Percentiles rank a stretch among this genome's conserved stretches.
Conservation (phyloP, 352 stramenopile species). For the Pilasporangium apinafurcum region DNA sequence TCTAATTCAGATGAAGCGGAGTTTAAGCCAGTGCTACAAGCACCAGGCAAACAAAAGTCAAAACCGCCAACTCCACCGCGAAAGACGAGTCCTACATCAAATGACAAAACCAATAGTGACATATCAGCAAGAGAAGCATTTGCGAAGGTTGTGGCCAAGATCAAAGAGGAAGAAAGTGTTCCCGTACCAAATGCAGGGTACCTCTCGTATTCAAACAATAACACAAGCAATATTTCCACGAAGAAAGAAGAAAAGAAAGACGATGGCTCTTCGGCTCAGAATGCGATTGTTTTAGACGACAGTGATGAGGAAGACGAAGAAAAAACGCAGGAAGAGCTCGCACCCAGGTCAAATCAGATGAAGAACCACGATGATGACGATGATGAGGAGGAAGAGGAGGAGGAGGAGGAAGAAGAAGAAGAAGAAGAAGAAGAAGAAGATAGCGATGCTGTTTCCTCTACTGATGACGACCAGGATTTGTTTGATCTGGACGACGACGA, state of each 20-base stretch:
- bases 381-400: slow-evolving; percentile 14
- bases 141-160: slow-evolving; percentile 18
- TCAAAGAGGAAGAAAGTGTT: slow-evolving; percentile 14
- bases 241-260: not conserved
- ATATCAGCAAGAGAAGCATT: slow-evolving; percentile 23
- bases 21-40: slow-evolving; percentile 17
- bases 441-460: slow-evolving; percentile 37
- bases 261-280: slow-evolving; percentile 23
- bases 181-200: slow-evolving; percentile 12
- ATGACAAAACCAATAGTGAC: not conserved
- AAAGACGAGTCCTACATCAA: not conserved
- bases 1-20: slow-evolving; percentile 31
- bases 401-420: slow-evolving; percentile 22
- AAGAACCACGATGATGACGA: slow-evolving; percentile 14
- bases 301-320: slow-evolving; percentile 26
- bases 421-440: slow-evolving; percentile 10
- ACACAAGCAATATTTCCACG: not conserved
- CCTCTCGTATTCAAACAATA: slow-evolving; percentile 17
- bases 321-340: slow-evolving; percentile 2
- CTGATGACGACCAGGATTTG: slow-evolving; percentile 52
- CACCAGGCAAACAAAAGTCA: not conserved
- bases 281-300: slow-evolving; percentile 51
- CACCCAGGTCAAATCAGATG: slow-evolving; percentile 1
- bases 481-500: slow-evolving; percentile 75
- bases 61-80: not conserved